Base-by-base conservation (phyloP, 139 green algal genomes). In the Chlamydomonas sp. region DNA sequence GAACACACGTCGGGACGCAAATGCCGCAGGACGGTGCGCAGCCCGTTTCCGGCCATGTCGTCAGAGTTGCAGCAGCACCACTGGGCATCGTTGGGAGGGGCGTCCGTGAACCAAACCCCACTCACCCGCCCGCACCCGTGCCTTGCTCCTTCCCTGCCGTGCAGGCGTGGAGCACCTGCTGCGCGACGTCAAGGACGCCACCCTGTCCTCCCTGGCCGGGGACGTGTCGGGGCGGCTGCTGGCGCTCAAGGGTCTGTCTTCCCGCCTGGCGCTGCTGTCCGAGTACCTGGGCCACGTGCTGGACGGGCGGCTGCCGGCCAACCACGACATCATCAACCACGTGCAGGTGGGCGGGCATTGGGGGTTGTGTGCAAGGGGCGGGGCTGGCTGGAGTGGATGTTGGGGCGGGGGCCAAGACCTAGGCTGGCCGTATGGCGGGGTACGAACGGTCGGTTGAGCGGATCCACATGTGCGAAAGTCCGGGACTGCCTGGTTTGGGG, bases 91-190 rank as follows among this genome's bases (percentile, higher is more conserved):
- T 20, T 73, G 67, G 16, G 16, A 79, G 64, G 12, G 64, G 64
- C 64, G 64, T 69, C 8, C 8, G 12, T 69, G 12, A 16, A 16
- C 12, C 64, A 9, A 9, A 69, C 64, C 64, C 67, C 10, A 5
- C 67, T 73, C 67, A 12, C 67, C 67, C 14, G 67, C 31, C 12
- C 77, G 18, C 14, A 31, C 79, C n/a, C 20, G 71, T 74, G 61
- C 74, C 14, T 58, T 58, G 17, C 67, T 16, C 62, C 14, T 74
- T 78, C 79, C 63, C 68, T 72, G 17, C 3, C 75, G 7, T 2
- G 18, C 88, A 95, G 96, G 96, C 7, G 98, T 99, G 85, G 98
- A 99, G 96, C 98, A 99, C 93, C 89, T 99, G 90, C 92, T 99
- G 90, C 91, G 98, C 3, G 97, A 99, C 87, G 98, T 99, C 4